Evolutionary conservation across 345 rosid genomes (phyloP).

Genomic region (Sisymbrium irio): DNA sequence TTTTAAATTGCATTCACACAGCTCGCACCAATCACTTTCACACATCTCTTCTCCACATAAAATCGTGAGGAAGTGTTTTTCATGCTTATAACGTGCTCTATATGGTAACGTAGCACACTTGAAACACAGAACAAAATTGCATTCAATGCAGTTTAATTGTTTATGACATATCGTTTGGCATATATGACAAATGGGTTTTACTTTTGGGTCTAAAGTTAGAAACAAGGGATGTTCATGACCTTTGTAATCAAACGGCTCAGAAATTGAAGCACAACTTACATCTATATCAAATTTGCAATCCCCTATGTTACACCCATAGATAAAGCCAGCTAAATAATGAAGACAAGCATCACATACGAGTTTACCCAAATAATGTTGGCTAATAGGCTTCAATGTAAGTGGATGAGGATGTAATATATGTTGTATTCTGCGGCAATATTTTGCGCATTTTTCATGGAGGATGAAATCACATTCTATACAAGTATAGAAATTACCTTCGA

Average conservation of each 20-base stretch:
- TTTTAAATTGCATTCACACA: background rate
- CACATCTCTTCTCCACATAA: background rate
- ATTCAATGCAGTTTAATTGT: no score
- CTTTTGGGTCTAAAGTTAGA: no score
- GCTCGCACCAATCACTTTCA: background rate
- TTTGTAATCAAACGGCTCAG: background rate
- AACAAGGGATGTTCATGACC: no score
- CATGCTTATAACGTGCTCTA: no score
- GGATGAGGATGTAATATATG: background rate
- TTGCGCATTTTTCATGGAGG: no score
- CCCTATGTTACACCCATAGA: background rate
- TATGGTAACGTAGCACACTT: no score
- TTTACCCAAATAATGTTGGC: no score
- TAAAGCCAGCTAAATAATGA: background rate
- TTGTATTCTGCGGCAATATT: no score
- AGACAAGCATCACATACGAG: background rate
- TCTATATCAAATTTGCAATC: background rate
- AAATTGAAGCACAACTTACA: background rate
- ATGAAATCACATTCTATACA: background rate
- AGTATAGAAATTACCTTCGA: background rate
- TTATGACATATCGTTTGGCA: no score
- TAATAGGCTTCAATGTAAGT: background rate
- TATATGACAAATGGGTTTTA: no score
- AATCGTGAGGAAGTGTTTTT: no score
- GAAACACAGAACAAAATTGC: no score